These are phyloP conservation scores for Cercospora sojina DNA, from an alignment of 2,329 filamentous ascomycete species.

Conservation along the genomic window DNA sequence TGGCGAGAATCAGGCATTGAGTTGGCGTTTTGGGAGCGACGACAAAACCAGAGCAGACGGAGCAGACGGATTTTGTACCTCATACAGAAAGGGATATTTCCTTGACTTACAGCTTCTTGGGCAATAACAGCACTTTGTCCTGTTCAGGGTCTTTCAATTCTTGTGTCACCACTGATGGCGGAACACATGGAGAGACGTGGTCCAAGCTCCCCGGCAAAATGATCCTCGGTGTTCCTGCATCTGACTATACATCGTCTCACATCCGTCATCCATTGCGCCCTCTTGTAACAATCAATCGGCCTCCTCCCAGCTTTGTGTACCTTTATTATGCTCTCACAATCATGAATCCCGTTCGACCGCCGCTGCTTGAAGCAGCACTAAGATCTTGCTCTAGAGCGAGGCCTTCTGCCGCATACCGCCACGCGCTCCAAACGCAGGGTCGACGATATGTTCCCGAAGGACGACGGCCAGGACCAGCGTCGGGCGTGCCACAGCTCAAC, in stretches of 20 bases:
- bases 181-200: slow-evolving; percentile 2
- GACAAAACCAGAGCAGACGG: slow-evolving; percentile 14
- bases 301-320: background rate
- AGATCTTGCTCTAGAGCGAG: slow-evolving; percentile 25
- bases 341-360: slow-evolving; percentile 28
- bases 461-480: slow-evolving; percentile 25
- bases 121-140: background rate
- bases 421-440: slow-evolving; percentile 24
- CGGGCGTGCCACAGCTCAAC: slow-evolving; percentile 39
- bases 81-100: slow-evolving; percentile 11
- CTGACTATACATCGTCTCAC: background rate
- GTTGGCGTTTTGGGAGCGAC: slow-evolving; percentile 15
- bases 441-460: slow-evolving; percentile 32
- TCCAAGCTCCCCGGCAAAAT: background rate
- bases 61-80: slow-evolving; percentile 17
- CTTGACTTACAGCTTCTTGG: background rate
- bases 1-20: slow-evolving; percentile 15
- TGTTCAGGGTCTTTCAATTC: background rate
- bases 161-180: background rate
- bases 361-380: slow-evolving; percentile 27
- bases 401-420: slow-evolving; percentile 25
- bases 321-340: background rate
- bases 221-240: slow-evolving; percentile 4
- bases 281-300: background rate
- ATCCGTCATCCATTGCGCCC: background rate